A percentile compares a stretch with the other conserved stretches of the same genome.
phyloP scores from a whole-genome alignment of 176 grass and related monocot species.

The Cenchrus purpureus region DNA sequence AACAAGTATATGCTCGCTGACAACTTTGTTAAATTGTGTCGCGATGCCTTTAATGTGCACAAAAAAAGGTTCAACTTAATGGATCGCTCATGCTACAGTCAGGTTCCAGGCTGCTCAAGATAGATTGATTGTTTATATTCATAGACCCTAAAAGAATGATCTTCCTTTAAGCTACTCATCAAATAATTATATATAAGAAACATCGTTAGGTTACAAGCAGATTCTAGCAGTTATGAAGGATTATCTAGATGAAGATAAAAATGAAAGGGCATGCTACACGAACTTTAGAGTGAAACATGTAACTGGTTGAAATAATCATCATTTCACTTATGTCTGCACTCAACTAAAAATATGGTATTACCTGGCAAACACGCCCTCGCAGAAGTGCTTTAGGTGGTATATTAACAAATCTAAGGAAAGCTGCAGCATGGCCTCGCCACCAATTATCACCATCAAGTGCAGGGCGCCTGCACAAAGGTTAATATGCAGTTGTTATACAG shows the following conservation, averaged over 20 bases:
- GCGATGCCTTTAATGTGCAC: not conserved
- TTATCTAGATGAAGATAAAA: slow-evolving; percentile 15
- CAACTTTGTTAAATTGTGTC: not conserved
- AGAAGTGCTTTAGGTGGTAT: slow-evolving; percentile 80
- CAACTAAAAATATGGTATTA: slow-evolving; percentile 40
- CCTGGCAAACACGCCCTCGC: slow-evolving; percentile 79
- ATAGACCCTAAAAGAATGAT: slow-evolving; percentile 22
- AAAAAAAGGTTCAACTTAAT: slow-evolving; percentile 16
- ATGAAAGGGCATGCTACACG: slow-evolving; percentile 15
- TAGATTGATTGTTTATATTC: slow-evolving; percentile 23
- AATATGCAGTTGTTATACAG: slow-evolving; percentile 29
- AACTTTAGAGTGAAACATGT: not conserved
- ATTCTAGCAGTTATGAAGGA: slow-evolving; percentile 2
- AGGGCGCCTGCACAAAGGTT: slow-evolving; percentile 63
- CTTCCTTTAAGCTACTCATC: slow-evolving; percentile 24
- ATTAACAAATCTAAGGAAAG: slow-evolving; percentile 87
- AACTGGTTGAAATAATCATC: slow-evolving; percentile 27
- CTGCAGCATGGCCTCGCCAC: slow-evolving; percentile 96
- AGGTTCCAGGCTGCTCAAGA: slow-evolving; percentile 25
- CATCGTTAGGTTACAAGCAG: not conserved
- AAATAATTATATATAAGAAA: not conserved
- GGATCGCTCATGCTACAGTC: not conserved
- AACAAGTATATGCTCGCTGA: not conserved
- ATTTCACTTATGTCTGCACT: not conserved
- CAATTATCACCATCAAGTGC: slow-evolving; percentile 99